Percentiles rank a stretch among this genome's conserved stretches.
Conservation (phyloP, 768 basidiomycete genomes). For the Macrocybe gigantea region DNA sequence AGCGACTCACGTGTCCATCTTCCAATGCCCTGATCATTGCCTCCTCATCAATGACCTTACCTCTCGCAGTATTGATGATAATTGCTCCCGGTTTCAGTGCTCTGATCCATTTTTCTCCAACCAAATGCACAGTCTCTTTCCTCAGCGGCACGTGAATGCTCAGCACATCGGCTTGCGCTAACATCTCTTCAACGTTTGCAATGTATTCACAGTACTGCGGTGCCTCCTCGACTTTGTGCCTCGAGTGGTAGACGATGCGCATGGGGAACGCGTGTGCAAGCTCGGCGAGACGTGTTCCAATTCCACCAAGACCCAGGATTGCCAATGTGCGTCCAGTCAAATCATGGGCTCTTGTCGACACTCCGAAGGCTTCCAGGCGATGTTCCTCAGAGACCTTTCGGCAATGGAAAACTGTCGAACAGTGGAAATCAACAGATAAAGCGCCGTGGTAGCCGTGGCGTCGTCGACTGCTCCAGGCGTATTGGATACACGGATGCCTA, state of each 20-base stretch:
- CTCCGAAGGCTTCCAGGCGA: constrained; percentile 57
- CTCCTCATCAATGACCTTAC: constrained; percentile 83
- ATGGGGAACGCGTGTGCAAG: constrained; percentile 80
- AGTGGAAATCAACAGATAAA: constrained; percentile 77
- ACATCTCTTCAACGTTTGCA: constrained; percentile 53
- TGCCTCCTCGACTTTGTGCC: constrained; percentile 48
- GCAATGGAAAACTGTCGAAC: constrained; percentile 66
- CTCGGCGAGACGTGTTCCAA: constrained; percentile 65
- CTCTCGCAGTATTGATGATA: constrained; percentile 86
- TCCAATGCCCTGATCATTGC: constrained; percentile 83
- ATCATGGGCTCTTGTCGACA: constrained; percentile 50
- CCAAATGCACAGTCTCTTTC: constrained; percentile 63
- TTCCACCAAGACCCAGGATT: constrained; percentile 74
- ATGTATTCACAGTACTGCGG: constrained; percentile 79
- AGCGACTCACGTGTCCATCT: constrained; percentile 72
- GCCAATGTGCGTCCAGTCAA: constrained; percentile 64
- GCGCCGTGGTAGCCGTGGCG: constrained; percentile 83
- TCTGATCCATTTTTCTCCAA: constrained; percentile 72
- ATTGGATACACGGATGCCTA: constrained; percentile 78
- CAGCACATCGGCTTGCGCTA: constrained; percentile 72
- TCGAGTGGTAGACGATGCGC: constrained; percentile 80
- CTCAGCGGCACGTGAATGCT: constrained; percentile 83
- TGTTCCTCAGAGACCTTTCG: constrained; percentile 51
- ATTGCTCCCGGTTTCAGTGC: constrained; percentile 72
- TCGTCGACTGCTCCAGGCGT: constrained; percentile 90